Percentiles rank a stretch among this genome's conserved stretches.
phyloP scores from a whole-genome alignment of 73 alveolate species.

The Symbiodinium pilosum region DNA sequence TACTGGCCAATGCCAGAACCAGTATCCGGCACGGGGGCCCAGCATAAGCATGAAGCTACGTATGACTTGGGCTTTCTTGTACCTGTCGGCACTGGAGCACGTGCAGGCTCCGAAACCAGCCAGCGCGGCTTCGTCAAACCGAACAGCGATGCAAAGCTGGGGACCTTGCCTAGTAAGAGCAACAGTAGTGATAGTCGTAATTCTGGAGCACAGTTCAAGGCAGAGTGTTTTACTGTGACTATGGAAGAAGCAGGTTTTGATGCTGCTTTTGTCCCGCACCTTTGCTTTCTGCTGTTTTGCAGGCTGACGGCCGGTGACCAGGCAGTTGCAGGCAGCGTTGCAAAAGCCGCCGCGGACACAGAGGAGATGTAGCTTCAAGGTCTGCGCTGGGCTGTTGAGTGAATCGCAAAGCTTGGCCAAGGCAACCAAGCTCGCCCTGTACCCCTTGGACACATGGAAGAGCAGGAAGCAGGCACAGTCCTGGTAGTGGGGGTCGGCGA shows the following conservation, averaged over 20 bases:
- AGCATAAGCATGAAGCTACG: too few relatives aligned
- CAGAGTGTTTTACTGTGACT: not conserved
- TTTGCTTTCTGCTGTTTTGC: not conserved
- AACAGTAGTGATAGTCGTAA: too few relatives aligned
- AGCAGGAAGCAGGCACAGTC: constrained; percentile 30
- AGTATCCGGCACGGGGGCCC: not conserved
- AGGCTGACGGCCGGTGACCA: constrained; percentile 8
- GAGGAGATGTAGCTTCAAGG: not conserved
- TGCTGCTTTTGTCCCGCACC: too few relatives aligned
- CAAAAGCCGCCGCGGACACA: not conserved
- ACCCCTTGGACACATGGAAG: constrained; percentile 68
- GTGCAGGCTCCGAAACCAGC: not conserved
- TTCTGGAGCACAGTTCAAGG: too few relatives aligned
- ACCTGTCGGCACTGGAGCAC: not conserved
- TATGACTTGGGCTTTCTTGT: too few relatives aligned
- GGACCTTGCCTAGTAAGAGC: too few relatives aligned
- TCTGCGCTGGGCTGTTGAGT: too few relatives aligned
- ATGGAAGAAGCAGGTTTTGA: too few relatives aligned
- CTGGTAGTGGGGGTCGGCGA: not conserved
- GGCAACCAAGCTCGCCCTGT: constrained; percentile 52
- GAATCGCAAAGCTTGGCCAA: not conserved
- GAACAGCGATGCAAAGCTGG: constrained; percentile 6
- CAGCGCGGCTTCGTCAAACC: constrained; percentile 6
- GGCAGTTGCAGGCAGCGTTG: constrained; percentile 4
- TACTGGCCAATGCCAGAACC: too few relatives aligned